phyloP scores from a whole-genome alignment of 257 asterid genomes.

The Voacanga thouarsii region DNA sequence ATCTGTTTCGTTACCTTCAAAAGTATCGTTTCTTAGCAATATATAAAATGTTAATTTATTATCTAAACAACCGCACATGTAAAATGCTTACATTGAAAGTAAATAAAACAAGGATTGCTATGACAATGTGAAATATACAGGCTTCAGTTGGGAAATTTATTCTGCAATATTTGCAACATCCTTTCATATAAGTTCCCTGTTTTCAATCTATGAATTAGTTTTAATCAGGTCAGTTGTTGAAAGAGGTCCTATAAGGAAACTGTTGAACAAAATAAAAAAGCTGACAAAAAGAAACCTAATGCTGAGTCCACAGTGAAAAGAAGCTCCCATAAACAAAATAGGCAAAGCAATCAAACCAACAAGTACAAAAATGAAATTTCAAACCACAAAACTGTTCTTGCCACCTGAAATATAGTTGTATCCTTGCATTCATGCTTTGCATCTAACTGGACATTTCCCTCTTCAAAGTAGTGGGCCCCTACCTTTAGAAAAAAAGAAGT shows the following conservation, averaged over 20 bases:
- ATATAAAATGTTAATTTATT: not conserved
- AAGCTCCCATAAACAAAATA: not conserved
- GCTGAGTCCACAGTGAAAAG: not conserved
- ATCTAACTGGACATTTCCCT: slow-evolving; percentile 97
- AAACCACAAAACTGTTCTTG: slow-evolving; percentile 9
- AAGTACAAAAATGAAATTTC: slow-evolving; percentile 8
- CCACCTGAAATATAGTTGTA: slow-evolving; percentile 83
- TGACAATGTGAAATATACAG: not conserved
- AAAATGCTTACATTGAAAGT: not conserved
- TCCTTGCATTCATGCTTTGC: slow-evolving; percentile 82
- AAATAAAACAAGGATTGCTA: not conserved
- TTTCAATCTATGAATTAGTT: not conserved
- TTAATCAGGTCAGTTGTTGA: not conserved
- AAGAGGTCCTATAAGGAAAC: not conserved
- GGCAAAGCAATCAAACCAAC: slow-evolving; percentile 3
- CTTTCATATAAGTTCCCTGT: not conserved
- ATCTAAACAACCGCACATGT: not conserved
- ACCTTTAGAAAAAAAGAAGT: slow-evolving; percentile 46
- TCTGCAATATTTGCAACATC: not conserved
- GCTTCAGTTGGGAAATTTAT: not conserved
- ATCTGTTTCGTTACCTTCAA: not conserved
- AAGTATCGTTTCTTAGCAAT: not conserved
- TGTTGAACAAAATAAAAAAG: not conserved
- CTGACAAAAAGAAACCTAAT: not conserved
- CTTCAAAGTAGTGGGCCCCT: slow-evolving; percentile 98